Base-by-base conservation (phyloP, 2,329 filamentous ascomycete species). In the Penicillium palitans region DNA sequence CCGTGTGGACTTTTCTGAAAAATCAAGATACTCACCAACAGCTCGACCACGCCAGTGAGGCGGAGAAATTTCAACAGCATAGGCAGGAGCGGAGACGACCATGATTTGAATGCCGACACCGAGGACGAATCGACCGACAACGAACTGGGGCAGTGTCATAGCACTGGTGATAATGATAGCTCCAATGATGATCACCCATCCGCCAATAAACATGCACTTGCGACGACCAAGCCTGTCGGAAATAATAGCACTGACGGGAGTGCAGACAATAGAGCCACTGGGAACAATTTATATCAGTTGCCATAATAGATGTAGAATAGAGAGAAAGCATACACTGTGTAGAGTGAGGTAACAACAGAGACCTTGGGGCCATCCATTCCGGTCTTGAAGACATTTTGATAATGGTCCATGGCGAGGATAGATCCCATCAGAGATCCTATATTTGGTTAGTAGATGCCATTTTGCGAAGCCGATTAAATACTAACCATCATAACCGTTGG, bases 41-140 rank as follows among this genome's bases (percentile, higher is more conserved):
- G 76, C 78, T 46, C 80, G 79, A 21, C 80, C 80, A 58, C 80
- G 76, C 80, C 80, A 81, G 64, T 82, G 79, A 39, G 80, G 78
- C 41, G 79, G 79, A 1, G 80, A 66, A 27, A 81, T 79, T 59
- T 82, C 80, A 37, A 82, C 74, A 4, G 77, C 72, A 57, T 81
- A 81, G 10, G 80, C 78, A 0, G 80, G 80, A 2, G 79, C 80
- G 10, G 77, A 77, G 40, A 81, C 78, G 0, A 78, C 78, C 79
- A 81, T 80, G 66, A 80, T 67, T 55, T 78, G 69, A 54, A 81
- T 81, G 21, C 79, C 80, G 31, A 76, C 61, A 21, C 80, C 80
- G 33, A 82, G 78, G 6, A 82, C 53, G 58, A 81, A 79, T 6
- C 80, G 78, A 24, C 79, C 80, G 29, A 79, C 76, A 33, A 80